Evolutionary conservation across 106 monocot species (phyloP), one percentile per base, ranked within the genome.

Genomic region (Dendrobium officinale): DNA sequence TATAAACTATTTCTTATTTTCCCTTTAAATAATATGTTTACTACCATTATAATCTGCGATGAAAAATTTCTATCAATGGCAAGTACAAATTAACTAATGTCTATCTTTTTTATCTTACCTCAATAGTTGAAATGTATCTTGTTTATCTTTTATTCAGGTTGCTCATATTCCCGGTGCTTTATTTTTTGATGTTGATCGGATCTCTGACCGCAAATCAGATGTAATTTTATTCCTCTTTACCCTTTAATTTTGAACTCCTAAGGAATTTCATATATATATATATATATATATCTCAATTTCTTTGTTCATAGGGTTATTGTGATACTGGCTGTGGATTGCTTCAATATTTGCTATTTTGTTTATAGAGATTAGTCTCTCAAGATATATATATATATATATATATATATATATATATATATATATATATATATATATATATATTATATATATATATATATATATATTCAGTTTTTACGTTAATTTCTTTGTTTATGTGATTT

Each of bases 181-280:
- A 78, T 98, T 92, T 83, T 98, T 98, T 75, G 98, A 98, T 84
- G 89, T 98, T 78, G 94, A 98, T 87, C 95, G 94, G 48, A 95
- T 98, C 85, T 92, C 95, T 51, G 92, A 98, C 79, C 86, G 82
- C 78, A 88, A 80, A 75, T 91, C 89, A 33, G 85, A 87, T 84
- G 98, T 98, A 82, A 92, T 92, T 51, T 51, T 10, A 51, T 51
- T 51, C 51, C 13, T 51, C 13, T 51, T 15, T 13, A 15, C 51
- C 13, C 51, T 10, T 51, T 51, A 51, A 51, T 51, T 51, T 51
- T 51, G 51, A 51, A 15, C 13, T 51, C 51, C 13, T 13, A 13
- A 48, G 13, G 51, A 51, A 51, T 51, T 51, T 51, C 10, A 37
- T 37, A 15, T 51, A 51, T 11, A 51, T 51, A 15, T 51, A 51